phyloP scores from a whole-genome alignment of 306 rosid genomes.

The Cicer bijugum region DNA sequence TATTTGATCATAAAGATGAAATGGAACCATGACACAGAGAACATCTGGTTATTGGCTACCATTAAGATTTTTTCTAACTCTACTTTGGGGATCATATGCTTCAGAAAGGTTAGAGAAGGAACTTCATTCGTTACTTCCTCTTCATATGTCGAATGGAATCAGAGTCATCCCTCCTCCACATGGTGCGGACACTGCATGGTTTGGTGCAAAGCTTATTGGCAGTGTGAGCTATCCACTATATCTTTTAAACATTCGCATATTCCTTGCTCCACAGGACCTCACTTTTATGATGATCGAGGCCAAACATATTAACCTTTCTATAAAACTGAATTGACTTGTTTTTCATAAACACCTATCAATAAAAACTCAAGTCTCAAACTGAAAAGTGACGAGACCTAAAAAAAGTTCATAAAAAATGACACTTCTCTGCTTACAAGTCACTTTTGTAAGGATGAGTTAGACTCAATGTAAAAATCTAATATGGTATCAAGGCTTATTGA shows the following conservation, averaged over 20 bases:
- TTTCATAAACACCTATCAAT: background rate
- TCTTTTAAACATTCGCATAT: conserved; percentile 22
- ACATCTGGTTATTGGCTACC: conserved; percentile 3
- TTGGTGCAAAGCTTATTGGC: conserved; percentile 84
- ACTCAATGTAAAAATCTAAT: no score
- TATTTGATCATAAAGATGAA: conserved; percentile 23
- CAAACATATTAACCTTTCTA: conserved; percentile 23
- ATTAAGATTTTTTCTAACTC: conserved; percentile 34
- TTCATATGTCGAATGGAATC: conserved; percentile 60
- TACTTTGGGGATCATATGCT: conserved; percentile 39
- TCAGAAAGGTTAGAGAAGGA: conserved; percentile 83
- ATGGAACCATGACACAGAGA: conserved; percentile 5
- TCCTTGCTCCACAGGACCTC: conserved; percentile 12
- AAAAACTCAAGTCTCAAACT: no score
- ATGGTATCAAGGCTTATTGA: no score
- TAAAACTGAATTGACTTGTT: background rate
- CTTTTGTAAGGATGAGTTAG: no score
- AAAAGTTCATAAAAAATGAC: no score
- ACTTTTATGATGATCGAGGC: conserved; percentile 13
- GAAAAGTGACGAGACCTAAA: no score
- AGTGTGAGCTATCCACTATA: conserved; percentile 61
- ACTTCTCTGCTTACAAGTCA: no score
- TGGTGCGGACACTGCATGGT: conserved; percentile 87
- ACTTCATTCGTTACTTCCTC: conserved; percentile 61
- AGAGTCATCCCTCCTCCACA: conserved; percentile 80